Evolutionary conservation across 2,329 filamentous ascomycete species (phyloP).

Genomic region (Pseudocercospora vitis): DNA sequence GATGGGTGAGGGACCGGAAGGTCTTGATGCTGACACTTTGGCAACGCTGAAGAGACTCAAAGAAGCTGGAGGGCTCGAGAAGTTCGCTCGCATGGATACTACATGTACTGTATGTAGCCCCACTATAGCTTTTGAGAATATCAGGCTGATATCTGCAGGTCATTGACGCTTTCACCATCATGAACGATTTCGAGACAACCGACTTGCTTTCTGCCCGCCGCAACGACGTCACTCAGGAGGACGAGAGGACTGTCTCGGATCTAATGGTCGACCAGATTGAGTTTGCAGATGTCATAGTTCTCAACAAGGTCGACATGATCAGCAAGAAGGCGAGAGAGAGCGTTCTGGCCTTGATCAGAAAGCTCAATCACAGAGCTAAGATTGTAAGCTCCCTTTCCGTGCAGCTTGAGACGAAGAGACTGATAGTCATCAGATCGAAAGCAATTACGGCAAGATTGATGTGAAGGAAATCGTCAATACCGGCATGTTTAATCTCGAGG

Average conservation of each 20-base stretch:
- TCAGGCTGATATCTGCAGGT: conserved; percentile 40
- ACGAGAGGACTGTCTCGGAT: conserved; percentile 72
- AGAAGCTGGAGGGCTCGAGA: conserved; percentile 63
- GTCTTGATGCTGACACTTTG: conserved; percentile 26
- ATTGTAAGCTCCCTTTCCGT: conserved; percentile 36
- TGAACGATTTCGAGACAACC: conserved; percentile 69
- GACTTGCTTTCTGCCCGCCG: conserved; percentile 66
- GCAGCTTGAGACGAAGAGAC: background rate
- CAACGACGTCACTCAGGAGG: conserved; percentile 61
- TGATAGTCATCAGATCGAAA: conserved; percentile 46
- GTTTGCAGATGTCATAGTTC: conserved; percentile 70
- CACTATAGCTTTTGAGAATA: background rate
- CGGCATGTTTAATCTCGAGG: conserved; percentile 62
- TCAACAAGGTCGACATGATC: conserved; percentile 69
- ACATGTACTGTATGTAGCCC: conserved; percentile 56
- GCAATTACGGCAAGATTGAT: conserved; percentile 60
- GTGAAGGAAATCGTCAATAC: conserved; percentile 66
- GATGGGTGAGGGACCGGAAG: conserved; percentile 33
- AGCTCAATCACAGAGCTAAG: conserved; percentile 67
- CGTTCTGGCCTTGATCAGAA: conserved; percentile 39
- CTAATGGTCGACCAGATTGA: conserved; percentile 77
- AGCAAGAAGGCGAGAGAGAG: conserved; percentile 41
- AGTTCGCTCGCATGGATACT: conserved; percentile 66
- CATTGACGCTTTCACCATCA: conserved; percentile 71
- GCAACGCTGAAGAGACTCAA: conserved; percentile 32